These are phyloP conservation scores for Septoria petroselini DNA, from an alignment of 2,329 filamentous ascomycete genomes.

Conservation along the genomic window DNA sequence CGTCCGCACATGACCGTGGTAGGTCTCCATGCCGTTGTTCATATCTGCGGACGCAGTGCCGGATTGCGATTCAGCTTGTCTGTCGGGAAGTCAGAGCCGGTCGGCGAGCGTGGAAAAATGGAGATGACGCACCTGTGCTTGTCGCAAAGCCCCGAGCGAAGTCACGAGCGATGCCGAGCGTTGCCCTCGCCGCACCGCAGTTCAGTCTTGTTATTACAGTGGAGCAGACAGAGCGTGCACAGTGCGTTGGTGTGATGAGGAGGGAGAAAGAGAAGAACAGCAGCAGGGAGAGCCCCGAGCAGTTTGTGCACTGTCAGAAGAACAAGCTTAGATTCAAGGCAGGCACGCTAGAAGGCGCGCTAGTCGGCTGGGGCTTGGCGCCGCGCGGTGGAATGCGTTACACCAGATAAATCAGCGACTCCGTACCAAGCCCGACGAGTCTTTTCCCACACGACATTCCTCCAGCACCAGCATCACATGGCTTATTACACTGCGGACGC, in stretches of 20 bases:
- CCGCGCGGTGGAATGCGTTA: neutral
- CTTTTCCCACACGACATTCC: neutral
- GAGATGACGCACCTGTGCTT: no score
- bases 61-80: no score
- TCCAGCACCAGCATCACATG: neutral
- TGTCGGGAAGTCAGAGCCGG: neutral
- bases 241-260: neutral
- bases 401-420: conserved; percentile 1
- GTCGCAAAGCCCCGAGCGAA: no score
- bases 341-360: neutral
- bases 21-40: conserved; percentile 82
- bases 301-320: neutral
- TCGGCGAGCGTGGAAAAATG: no score
- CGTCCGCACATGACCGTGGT: conserved; percentile 91
- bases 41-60: no score
- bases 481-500: no score
- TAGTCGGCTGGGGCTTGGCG: neutral
- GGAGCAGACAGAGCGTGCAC: neutral
- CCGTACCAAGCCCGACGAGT: neutral
- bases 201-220: no score
- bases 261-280: neutral
- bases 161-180: no score
- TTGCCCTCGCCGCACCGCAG: no score
- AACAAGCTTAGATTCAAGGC: neutral
- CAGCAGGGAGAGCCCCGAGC: neutral